These are phyloP conservation scores for Mycosphaerella sp. DNA, from an alignment of 2,329 filamentous ascomycete genomes.

Conservation along the genomic window DNA sequence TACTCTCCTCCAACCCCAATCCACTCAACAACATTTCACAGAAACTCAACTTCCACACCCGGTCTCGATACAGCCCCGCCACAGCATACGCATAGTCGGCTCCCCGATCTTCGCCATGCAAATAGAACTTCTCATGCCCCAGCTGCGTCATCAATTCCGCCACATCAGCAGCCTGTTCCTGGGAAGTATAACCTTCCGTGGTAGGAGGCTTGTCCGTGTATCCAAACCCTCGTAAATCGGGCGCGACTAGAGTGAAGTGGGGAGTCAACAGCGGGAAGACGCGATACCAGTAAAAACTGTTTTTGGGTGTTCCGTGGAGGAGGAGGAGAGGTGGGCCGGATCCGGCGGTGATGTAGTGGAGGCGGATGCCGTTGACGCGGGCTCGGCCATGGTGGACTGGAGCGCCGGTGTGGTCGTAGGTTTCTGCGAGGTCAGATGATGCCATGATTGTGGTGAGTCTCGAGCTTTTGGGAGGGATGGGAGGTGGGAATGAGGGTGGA, in stretches of 20 bases:
- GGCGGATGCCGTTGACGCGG: slow-evolving; percentile 32
- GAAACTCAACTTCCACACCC: slow-evolving; percentile 31
- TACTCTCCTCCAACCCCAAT: slow-evolving; percentile 31
- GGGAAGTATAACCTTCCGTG: slow-evolving; percentile 36
- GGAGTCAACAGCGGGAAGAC: slow-evolving; percentile 33
- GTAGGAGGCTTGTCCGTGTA: slow-evolving; percentile 39
- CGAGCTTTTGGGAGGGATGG: neutral
- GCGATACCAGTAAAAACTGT: slow-evolving; percentile 37
- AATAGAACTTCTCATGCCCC: slow-evolving; percentile 32
- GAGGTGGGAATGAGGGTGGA: no score
- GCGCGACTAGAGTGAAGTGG: slow-evolving; percentile 36
- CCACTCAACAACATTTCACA: slow-evolving; percentile 35
- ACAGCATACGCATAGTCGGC: slow-evolving; percentile 36
- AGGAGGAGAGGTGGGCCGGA: slow-evolving; percentile 29
- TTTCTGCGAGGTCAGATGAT: slow-evolving; percentile 24
- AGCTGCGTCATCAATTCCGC: slow-evolving; percentile 34
- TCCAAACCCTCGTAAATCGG: slow-evolving; percentile 36
- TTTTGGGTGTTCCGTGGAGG: slow-evolving; percentile 33
- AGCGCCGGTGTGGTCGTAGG: slow-evolving; percentile 29
- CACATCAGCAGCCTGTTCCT: slow-evolving; percentile 35
- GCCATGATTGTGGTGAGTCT: slow-evolving; percentile 3
- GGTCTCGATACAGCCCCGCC: slow-evolving; percentile 30
- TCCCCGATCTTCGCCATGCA: slow-evolving; percentile 35
- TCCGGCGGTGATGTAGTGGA: slow-evolving; percentile 34
- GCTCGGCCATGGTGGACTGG: slow-evolving; percentile 30